These are phyloP conservation scores for Hansenula lynferdii DNA, from an alignment of 1,139 yeast species.

Conservation along the genomic window DNA sequence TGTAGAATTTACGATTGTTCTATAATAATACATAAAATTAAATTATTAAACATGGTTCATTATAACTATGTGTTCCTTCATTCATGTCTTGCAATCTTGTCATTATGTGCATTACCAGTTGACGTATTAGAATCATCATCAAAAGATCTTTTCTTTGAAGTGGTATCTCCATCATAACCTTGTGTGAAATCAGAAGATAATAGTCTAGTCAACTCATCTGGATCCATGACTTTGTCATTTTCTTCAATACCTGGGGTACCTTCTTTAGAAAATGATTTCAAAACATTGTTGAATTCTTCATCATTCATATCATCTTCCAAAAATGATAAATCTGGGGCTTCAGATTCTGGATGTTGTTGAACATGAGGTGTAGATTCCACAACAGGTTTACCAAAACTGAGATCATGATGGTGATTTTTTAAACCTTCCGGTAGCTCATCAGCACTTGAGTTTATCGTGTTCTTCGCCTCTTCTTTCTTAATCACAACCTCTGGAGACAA, in stretches of 20 bases:
- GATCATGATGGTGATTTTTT: background rate
- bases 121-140: conserved; percentile 12
- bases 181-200: conserved; percentile 16
- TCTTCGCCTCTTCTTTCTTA: background rate
- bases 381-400: background rate
- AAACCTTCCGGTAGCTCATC: background rate
- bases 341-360: background rate
- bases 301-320: conserved; percentile 18
- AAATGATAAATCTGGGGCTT: conserved; percentile 8
- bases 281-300: conserved; percentile 21
- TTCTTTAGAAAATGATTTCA: conserved; percentile 21
- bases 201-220: conserved; percentile 20
- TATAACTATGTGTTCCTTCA: background rate
- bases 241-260: conserved; percentile 20
- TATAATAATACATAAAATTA: background rate
- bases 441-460: background rate
- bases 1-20: too few species aligned
- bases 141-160: conserved; percentile 11
- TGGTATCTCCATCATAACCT: conserved; percentile 1
- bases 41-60: background rate
- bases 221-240: conserved; percentile 14
- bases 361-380: background rate
- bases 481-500: background rate
- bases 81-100: conserved; percentile 3
- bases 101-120: conserved; percentile 8